phyloP scores from a whole-genome alignment of 2,329 filamentous ascomycete species.

The Beauveria asiatica region DNA sequence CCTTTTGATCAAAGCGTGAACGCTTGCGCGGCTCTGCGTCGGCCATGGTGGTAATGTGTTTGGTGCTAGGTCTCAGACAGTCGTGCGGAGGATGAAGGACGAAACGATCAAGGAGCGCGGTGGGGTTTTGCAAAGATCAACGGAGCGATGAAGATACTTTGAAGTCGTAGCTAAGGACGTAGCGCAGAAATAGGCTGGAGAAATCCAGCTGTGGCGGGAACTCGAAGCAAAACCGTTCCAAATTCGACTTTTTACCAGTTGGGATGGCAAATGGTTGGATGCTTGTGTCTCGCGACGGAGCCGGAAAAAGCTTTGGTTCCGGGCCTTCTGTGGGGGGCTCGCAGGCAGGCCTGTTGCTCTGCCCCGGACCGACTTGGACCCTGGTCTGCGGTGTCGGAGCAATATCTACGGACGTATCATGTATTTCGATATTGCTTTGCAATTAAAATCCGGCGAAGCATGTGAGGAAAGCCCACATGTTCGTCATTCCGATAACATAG shows the following conservation, averaged over 20 bases:
- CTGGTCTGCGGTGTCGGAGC: constrained; percentile 7
- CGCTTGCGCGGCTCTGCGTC: constrained; percentile 68
- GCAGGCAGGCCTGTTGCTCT: background rate
- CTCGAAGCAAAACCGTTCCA: background rate
- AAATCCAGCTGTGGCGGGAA: background rate
- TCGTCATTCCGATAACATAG: too few relatives aligned
- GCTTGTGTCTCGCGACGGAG: background rate
- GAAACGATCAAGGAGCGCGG: too few relatives aligned
- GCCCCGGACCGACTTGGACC: background rate
- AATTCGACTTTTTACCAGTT: background rate
- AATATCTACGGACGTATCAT: background rate
- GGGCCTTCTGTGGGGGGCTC: background rate
- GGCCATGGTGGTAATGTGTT: constrained; percentile 41
- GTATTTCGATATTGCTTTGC: too few relatives aligned
- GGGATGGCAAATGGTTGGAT: background rate
- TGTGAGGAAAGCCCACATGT: too few relatives aligned
- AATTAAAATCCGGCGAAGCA: too few relatives aligned
- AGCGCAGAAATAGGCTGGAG: background rate
- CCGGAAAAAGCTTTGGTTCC: constrained; percentile 5
- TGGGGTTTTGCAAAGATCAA: background rate
- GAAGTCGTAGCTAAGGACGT: background rate
- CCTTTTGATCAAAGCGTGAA: constrained; percentile 89
- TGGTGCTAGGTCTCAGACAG: background rate
- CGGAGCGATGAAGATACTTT: too few relatives aligned
- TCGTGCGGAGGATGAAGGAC: background rate